These are phyloP conservation scores for Lyophyllum decastes DNA, from an alignment of 768 basidiomycete genomes.

Conservation along the genomic window DNA sequence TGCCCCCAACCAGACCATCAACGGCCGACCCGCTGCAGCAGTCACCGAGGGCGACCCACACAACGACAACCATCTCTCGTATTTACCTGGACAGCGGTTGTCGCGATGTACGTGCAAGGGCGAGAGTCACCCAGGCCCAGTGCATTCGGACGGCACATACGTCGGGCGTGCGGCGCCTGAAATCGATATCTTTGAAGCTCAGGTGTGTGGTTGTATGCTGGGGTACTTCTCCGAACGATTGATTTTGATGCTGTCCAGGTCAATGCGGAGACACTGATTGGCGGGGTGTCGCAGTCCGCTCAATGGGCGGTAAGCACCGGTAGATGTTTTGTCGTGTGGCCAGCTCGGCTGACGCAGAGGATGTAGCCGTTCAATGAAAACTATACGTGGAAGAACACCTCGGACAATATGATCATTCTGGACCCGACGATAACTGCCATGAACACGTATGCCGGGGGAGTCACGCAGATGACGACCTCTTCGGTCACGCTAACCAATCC, in stretches of 20 bases:
- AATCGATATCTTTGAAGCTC: constrained; percentile 90
- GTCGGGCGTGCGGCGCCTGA: constrained; percentile 86
- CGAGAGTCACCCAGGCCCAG: constrained; percentile 84
- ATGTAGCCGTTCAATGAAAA: constrained; percentile 71
- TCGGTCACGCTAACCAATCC: constrained; percentile 68
- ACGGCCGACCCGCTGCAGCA: constrained; percentile 67
- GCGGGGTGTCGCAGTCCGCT: constrained; percentile 79
- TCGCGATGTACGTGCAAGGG: constrained; percentile 85
- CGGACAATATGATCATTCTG: constrained; percentile 56
- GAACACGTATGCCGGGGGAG: constrained; percentile 70
- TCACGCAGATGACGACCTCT: constrained; percentile 79
- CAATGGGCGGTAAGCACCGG: constrained; percentile 71
- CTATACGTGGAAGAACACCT: constrained; percentile 69
- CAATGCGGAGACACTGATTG: constrained; percentile 42
- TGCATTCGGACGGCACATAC: constrained; percentile 70
- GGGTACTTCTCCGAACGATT: not conserved
- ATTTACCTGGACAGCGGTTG: constrained; percentile 77
- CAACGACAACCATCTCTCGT: constrained; percentile 56
- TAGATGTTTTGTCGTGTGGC: constrained; percentile 1
- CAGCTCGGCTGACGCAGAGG: not conserved
- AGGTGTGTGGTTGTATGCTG: constrained; percentile 33
- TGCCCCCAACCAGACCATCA: constrained; percentile 75
- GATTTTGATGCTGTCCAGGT: constrained; percentile 33
- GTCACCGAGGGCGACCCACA: constrained; percentile 56
- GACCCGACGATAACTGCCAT: constrained; percentile 54